A percentile compares a stretch with the other conserved stretches of the same genome.
These are phyloP conservation scores for Pyrenula massariospora DNA, from an alignment of 495 filamentous ascomycete species.

Conservation along the genomic window DNA sequence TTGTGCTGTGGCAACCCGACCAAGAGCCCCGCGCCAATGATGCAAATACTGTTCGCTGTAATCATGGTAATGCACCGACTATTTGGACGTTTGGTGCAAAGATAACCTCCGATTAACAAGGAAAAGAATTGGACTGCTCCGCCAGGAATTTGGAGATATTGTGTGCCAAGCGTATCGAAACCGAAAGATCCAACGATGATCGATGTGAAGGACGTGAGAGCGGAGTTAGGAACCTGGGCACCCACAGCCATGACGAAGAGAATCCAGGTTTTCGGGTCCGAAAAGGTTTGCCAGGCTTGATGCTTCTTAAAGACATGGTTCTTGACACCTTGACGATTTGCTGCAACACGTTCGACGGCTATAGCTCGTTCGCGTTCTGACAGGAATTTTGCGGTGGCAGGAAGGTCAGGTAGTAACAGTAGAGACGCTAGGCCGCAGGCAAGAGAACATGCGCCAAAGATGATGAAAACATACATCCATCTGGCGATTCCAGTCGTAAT, in stretches of 20 bases:
- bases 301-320: conserved; percentile 34
- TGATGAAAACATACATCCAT: conserved; percentile 41
- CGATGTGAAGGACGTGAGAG: conserved; percentile 51
- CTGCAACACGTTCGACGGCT: conserved; percentile 30
- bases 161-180: conserved; percentile 40
- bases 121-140: conserved; percentile 25
- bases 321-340: conserved; percentile 33
- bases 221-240: conserved; percentile 50
- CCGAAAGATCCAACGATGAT: conserved; percentile 41
- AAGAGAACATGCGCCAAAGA: conserved; percentile 29
- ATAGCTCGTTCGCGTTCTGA: conserved; percentile 24
- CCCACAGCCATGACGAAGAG: conserved; percentile 10
- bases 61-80: conserved; percentile 27
- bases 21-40: conserved; percentile 12
- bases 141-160: conserved; percentile 35
- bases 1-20: conserved; percentile 29
- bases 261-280: conserved; percentile 37
- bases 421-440: conserved; percentile 22
- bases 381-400: conserved; percentile 33
- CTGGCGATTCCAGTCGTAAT: conserved; percentile 25
- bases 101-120: conserved; percentile 22
- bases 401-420: conserved; percentile 29
- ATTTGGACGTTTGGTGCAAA: conserved; percentile 21
- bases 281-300: conserved; percentile 32
- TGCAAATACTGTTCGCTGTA: conserved; percentile 24